A percentile compares a stretch with the other conserved stretches of the same genome.
Conservation (phyloP, 768 basidiomycete genomes). For the Amanita exitialis region DNA sequence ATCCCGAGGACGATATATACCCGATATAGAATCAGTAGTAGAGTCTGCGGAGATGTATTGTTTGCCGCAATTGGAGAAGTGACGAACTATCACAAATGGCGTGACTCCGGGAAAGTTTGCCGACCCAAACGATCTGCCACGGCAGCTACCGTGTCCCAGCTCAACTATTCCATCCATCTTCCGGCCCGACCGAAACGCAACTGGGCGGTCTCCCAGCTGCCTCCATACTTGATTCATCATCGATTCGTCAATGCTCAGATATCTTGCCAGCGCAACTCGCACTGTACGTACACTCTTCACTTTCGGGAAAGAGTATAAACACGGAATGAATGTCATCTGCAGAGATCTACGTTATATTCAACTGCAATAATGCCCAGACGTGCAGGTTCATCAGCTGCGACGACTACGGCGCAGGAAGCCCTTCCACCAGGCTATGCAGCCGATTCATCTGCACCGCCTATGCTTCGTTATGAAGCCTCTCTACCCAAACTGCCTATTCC, state of each 20-base stretch:
- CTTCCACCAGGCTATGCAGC: conserved; percentile 23
- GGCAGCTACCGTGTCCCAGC: no score
- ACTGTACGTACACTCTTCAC: neutral
- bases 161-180: no score
- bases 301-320: no score
- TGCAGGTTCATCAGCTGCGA: neutral
- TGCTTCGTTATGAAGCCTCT: conserved; percentile 67
- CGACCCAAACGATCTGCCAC: no score
- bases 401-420: conserved; percentile 7
- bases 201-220: no score
- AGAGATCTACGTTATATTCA: conserved; percentile 1
- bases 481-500: conserved; percentile 80
- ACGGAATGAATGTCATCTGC: neutral
- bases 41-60: no score
- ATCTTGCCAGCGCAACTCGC: neutral
- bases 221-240: neutral
- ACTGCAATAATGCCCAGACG: conserved; percentile 2
- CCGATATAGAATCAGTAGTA: no score
- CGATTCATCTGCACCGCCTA: conserved; percentile 50
- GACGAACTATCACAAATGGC: no score
- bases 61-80: no score
- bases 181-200: no score
- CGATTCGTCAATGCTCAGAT: neutral
- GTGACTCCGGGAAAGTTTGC: no score
- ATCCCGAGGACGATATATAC: no score